A percentile compares a stretch with the other conserved stretches of the same genome.
phyloP scores from a whole-genome alignment of 129 eudicot species.

The Logfia minima region DNA sequence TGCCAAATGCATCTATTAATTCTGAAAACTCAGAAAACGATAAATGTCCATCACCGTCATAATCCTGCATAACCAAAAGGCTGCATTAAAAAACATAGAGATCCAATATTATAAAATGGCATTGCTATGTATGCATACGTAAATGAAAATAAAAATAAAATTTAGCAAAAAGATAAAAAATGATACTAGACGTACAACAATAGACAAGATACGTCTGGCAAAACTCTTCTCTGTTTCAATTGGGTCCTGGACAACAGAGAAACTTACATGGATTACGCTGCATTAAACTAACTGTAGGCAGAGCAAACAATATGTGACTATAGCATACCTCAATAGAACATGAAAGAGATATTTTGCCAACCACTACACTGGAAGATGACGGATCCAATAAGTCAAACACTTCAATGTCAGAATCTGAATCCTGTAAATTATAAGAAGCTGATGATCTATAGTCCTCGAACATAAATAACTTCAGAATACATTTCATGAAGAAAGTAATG shows the following conservation, averaged over 20 bases:
- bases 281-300: not conserved
- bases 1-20: slow-evolving; percentile 86
- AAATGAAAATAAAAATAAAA: not conserved
- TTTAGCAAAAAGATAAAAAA: slow-evolving; percentile 1
- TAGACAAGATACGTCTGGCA: slow-evolving; percentile 71
- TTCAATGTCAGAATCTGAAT: slow-evolving; percentile 51
- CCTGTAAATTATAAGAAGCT: slow-evolving; percentile 46
- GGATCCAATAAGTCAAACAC: slow-evolving; percentile 69
- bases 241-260: slow-evolving; percentile 63
- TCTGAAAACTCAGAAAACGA: slow-evolving; percentile 75
- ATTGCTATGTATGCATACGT: slow-evolving; percentile 1
- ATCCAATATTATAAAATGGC: not conserved
- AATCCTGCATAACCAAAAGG: slow-evolving; percentile 58
- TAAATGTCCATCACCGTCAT: slow-evolving; percentile 68
- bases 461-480: not conserved
- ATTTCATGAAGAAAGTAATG: not conserved
- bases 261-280: not conserved
- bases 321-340: slow-evolving; percentile 78
- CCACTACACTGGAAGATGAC: slow-evolving; percentile 49
- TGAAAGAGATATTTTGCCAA: slow-evolving; percentile 67
- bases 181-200: slow-evolving; percentile 60
- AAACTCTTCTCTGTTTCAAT: slow-evolving; percentile 80
- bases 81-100: not conserved
- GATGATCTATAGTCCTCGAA: slow-evolving; percentile 9
- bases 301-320: slow-evolving; percentile 1